Percentiles rank a stretch among this genome's conserved stretches.
Evolutionary conservation across 2,329 filamentous ascomycete species (phyloP).

Genomic region (Leptoxyphium fumago): DNA sequence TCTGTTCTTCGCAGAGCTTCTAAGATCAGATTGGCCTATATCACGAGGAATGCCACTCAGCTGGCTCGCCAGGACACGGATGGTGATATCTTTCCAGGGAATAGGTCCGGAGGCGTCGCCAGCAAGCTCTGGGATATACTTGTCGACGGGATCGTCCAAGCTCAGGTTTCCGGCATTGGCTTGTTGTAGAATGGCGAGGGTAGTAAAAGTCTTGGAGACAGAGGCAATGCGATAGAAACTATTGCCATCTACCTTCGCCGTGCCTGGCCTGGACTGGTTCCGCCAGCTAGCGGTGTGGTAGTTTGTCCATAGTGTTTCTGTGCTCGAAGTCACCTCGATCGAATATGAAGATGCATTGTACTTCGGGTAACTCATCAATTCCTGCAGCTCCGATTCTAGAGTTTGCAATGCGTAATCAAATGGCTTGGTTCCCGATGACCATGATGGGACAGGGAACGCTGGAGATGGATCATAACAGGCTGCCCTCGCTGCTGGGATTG

Average conservation of each 20-base stretch:
- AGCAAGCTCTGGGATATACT: constrained; percentile 33
- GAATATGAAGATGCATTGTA: constrained; percentile 25
- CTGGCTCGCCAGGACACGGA: constrained; percentile 28
- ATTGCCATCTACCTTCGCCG: constrained; percentile 21
- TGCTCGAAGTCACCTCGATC: constrained; percentile 24
- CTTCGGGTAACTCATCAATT: constrained; percentile 13
- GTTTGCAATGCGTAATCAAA: constrained; percentile 17
- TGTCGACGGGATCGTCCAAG: constrained; percentile 31
- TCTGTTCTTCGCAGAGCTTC: constrained; percentile 7
- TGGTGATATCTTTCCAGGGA: constrained; percentile 29
- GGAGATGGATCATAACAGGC: constrained; percentile 22
- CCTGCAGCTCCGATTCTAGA: constrained; percentile 15
- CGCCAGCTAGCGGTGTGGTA: constrained; percentile 24
- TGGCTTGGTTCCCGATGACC: constrained; percentile 14
- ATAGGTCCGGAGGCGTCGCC: constrained; percentile 24
- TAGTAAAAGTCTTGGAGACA: constrained; percentile 33
- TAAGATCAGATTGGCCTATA: constrained; percentile 13
- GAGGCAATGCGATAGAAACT: constrained; percentile 26
- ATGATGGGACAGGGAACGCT: constrained; percentile 24
- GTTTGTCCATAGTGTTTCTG: constrained; percentile 23
- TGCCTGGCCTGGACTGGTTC: constrained; percentile 23
- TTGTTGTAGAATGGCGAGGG: constrained; percentile 38
- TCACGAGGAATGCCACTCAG: constrained; percentile 28
- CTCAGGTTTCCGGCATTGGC: constrained; percentile 36
- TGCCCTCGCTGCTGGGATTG: background rate